phyloP scores from a whole-genome alignment of 2,329 filamentous ascomycete species.

The Aspergillus persii region DNA sequence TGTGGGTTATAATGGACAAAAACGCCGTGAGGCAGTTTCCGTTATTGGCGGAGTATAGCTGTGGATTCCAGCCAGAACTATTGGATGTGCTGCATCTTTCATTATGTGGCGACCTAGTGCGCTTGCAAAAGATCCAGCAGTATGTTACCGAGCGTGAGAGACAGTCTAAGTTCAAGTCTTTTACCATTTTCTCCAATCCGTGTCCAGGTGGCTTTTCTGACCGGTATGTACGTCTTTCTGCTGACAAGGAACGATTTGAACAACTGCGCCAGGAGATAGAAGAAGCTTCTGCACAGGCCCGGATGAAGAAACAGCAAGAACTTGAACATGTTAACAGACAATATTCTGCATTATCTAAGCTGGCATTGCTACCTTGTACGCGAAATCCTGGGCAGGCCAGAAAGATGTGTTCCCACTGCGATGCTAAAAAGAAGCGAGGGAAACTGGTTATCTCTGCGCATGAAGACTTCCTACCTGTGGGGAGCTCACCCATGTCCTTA shows the following conservation, averaged over 20 bases:
- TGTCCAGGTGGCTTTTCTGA: background rate
- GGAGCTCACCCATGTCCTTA: background rate
- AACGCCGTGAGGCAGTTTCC: background rate
- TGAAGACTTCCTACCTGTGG: background rate
- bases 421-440: background rate
- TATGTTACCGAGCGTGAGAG: background rate
- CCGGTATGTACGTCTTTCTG: background rate
- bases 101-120: background rate
- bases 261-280: background rate
- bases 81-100: background rate
- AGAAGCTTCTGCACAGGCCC: background rate
- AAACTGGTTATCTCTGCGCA: background rate
- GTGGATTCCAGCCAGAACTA: background rate
- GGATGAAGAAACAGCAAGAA: background rate
- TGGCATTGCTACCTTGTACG: background rate
- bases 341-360: background rate
- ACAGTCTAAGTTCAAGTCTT: background rate
- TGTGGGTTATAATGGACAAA: background rate
- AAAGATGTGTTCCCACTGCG: background rate
- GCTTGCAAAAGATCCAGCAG: background rate
- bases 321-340: background rate
- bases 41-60: background rate
- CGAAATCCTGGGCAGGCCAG: background rate
- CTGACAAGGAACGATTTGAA: background rate
- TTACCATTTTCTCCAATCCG: background rate